Evolutionary conservation across 805 yeast genomes (phyloP), one percentile per base, ranked within the genome.

Genomic region (Wickerhamomyces rabaulensis): DNA sequence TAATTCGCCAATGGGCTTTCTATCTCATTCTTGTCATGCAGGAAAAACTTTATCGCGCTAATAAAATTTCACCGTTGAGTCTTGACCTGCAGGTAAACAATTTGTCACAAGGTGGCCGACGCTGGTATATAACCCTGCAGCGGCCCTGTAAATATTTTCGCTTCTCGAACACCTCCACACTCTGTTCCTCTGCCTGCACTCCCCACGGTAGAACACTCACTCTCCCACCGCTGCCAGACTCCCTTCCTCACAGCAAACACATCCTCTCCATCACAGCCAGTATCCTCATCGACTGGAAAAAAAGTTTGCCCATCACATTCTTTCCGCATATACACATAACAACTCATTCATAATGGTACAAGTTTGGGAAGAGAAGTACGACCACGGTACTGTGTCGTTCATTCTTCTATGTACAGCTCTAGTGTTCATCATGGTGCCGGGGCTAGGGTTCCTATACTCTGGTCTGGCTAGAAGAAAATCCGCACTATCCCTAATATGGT

Each of bases 401-500:
- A 73, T 84, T 52, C 68, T 84, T 15, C 57, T 80, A 9, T 84
- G 86, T 31, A 73, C 87, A 1, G 79, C 87, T 21, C 62, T 88
- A 58, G 95, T 91, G 44, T 78, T 92, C 69, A 73, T 91, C 56
- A 92, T 92, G 98, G 80, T 92, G 23, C 97, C 97, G 17, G 98
- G 97, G 16, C 78, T 92, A 57, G 97, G 95, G 3, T 88, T 91
- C 61, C 73, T 92, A 36, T 92, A 92, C 65, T 84, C 96, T 10
- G 99, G 98, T 15, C 73, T 91, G 51, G 92, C 96, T 12, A 73
- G 97, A 61, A 71, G 97, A 59, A 90, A 90, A 64, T 81, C 89
- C n/a, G 96, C 97, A 0, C 70, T 90, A 40, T 83, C 92, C 16
- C 77, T 88, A 77, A 81, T 90, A 26, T 88, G 95, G 86, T 79